A percentile compares a stretch with the other conserved stretches of the same genome.
phyloP scores from a whole-genome alignment of 805 yeast species.

The Candida golubevii region DNA sequence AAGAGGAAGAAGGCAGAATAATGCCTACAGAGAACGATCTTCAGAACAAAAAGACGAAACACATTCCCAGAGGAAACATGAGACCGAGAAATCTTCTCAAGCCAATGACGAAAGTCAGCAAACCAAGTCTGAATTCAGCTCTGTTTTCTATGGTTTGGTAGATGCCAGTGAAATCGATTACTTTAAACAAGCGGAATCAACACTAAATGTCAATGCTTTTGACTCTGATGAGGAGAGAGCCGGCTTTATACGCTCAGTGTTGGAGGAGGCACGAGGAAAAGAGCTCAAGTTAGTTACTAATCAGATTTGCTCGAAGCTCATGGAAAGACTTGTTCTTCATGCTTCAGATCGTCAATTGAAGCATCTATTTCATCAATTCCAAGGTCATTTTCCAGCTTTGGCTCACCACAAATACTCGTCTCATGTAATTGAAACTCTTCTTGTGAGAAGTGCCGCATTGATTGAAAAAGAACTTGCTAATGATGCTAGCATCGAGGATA shows the following conservation, averaged over 20 bases:
- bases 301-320: slow-evolving; percentile 88
- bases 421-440: slow-evolving; percentile 84
- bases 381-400: slow-evolving; percentile 70
- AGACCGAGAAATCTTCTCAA: not conserved
- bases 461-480: slow-evolving; percentile 65
- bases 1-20: slow-evolving; percentile 43
- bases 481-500: slow-evolving; percentile 29
- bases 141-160: slow-evolving; percentile 78
- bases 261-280: slow-evolving; percentile 83
- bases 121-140: slow-evolving; percentile 17
- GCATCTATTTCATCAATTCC: slow-evolving; percentile 59
- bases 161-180: slow-evolving; percentile 83
- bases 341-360: slow-evolving; percentile 65
- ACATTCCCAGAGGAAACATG: too few relatives aligned
- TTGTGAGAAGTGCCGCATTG: slow-evolving; percentile 69
- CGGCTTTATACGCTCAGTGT: slow-evolving; percentile 70
- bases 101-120: not conserved
- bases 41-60: not conserved
- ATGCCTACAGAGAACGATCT: slow-evolving; percentile 21
- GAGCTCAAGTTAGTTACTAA: slow-evolving; percentile 90
- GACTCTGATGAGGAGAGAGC: slow-evolving; percentile 65
- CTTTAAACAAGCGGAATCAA: slow-evolving; percentile 88
- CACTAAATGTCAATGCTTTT: slow-evolving; percentile 76
- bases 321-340: slow-evolving; percentile 76
- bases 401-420: slow-evolving; percentile 89